These are phyloP conservation scores for Coemansia sp. DNA, from an alignment of 192 early-diverging fungal species.

Conservation along the genomic window DNA sequence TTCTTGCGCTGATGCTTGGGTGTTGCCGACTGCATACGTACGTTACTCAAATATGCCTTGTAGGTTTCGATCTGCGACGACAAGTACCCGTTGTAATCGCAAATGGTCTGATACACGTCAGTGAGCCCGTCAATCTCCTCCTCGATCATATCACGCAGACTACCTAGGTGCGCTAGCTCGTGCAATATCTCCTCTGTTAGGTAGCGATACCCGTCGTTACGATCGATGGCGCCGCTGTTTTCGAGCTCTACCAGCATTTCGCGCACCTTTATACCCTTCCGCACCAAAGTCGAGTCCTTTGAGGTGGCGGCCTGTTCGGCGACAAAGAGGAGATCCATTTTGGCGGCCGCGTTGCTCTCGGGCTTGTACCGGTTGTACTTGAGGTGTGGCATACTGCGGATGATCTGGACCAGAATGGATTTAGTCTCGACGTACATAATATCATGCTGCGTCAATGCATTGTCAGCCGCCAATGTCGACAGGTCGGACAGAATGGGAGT, in stretches of 20 bases:
- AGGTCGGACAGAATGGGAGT: slow-evolving; percentile 64
- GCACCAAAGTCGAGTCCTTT: slow-evolving; percentile 84
- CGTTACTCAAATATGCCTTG: slow-evolving; percentile 94
- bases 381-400: slow-evolving; percentile 84
- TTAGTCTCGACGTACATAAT: slow-evolving; percentile 97
- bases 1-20: slow-evolving; percentile 67
- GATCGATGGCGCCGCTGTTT: slow-evolving; percentile 72
- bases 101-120: slow-evolving; percentile 88
- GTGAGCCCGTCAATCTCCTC: slow-evolving; percentile 78
- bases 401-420: slow-evolving; percentile 88
- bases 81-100: slow-evolving; percentile 93
- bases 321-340: slow-evolving; percentile 64
- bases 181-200: slow-evolving; percentile 88
- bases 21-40: slow-evolving; percentile 66
- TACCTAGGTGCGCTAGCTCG: slow-evolving; percentile 90
- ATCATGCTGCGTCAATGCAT: slow-evolving; percentile 90
- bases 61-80: slow-evolving; percentile 88
- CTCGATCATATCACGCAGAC: slow-evolving; percentile 84
- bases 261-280: slow-evolving; percentile 93
- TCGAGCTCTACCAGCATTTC: slow-evolving; percentile 92
- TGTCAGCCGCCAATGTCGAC: slow-evolving; percentile 80
- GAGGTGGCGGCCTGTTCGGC: slow-evolving; percentile 85
- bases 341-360: slow-evolving; percentile 53
- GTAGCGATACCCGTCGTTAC: slow-evolving; percentile 73
- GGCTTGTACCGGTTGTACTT: slow-evolving; percentile 51